A percentile compares a stretch with the other conserved stretches of the same genome.
Conservation (phyloP, 495 filamentous ascomycete genomes). For the Xylaria castorea region DNA sequence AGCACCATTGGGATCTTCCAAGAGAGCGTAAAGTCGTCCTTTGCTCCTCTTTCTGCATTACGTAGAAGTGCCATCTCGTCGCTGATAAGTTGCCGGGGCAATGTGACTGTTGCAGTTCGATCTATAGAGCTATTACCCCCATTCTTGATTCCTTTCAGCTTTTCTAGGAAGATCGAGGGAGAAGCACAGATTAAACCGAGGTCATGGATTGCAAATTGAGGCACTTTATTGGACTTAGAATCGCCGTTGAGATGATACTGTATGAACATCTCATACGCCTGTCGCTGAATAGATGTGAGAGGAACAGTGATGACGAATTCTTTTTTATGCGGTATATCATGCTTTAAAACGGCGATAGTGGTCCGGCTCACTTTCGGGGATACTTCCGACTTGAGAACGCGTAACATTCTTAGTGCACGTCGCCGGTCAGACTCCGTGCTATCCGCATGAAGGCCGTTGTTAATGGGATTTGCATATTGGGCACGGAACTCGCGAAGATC, state of each 20-base stretch:
- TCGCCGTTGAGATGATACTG: slow-evolving; percentile 28
- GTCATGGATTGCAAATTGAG: slow-evolving; percentile 55
- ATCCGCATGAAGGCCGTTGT: slow-evolving; percentile 70
- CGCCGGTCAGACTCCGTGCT: slow-evolving; percentile 61
- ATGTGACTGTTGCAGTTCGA: slow-evolving; percentile 29
- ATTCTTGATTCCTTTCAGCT: slow-evolving; percentile 51
- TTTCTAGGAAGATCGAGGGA: slow-evolving; percentile 67
- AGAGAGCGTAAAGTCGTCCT: slow-evolving; percentile 54
- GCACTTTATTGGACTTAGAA: slow-evolving; percentile 43
- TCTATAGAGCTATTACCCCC: not conserved
- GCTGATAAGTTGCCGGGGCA: slow-evolving; percentile 45
- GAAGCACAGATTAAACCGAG: slow-evolving; percentile 78
- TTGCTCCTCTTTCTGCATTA: slow-evolving; percentile 30
- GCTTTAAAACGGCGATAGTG: slow-evolving; percentile 68
- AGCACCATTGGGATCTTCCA: slow-evolving; percentile 71
- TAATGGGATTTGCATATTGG: slow-evolving; percentile 75
- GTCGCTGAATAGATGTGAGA: slow-evolving; percentile 68
- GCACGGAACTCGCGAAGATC: slow-evolving; percentile 66
- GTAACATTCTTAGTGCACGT: slow-evolving; percentile 67
- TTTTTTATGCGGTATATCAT: slow-evolving; percentile 71
- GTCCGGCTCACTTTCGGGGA: slow-evolving; percentile 80
- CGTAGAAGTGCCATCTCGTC: slow-evolving; percentile 38
- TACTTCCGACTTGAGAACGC: slow-evolving; percentile 73
- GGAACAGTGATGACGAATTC: slow-evolving; percentile 83
- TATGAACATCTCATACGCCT: slow-evolving; percentile 69